Conservation (phyloP, 179 eudicot species). For the Camellia oleifera region DNA sequence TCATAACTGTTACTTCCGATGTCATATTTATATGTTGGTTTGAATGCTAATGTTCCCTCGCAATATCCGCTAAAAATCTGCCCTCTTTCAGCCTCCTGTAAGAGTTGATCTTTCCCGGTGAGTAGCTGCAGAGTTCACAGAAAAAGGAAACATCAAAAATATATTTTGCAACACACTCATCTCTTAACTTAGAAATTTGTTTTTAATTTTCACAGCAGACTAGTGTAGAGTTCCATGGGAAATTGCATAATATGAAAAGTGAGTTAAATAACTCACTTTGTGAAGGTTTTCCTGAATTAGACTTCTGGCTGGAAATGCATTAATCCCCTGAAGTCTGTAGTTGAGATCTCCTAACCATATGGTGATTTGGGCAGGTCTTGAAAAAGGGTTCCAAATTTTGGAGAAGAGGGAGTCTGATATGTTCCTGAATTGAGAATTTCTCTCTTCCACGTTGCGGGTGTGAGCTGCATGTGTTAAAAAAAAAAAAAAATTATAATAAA, state of each 20-base stretch:
- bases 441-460: conserved; percentile 44
- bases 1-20: conserved; percentile 48
- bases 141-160: not conserved
- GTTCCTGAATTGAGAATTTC: conserved; percentile 35
- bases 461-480: conserved; percentile 34
- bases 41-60: conserved; percentile 49
- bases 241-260: no score
- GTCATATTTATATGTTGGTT: conserved; percentile 48
- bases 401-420: conserved; percentile 44
- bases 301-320: conserved; percentile 43
- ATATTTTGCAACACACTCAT: not conserved
- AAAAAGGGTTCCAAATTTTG: conserved; percentile 28
- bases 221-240: no score
- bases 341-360: conserved; percentile 56
- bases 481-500: not conserved
- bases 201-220: no score
- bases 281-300: conserved; percentile 38
- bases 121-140: conserved; percentile 22
- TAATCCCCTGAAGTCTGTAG: conserved; percentile 44
- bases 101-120: conserved; percentile 42
- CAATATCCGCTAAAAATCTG: conserved; percentile 41
- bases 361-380: conserved; percentile 34
- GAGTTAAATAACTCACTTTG: conserved; percentile 20
- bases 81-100: conserved; percentile 54
- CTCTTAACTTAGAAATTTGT: not conserved